Percentiles rank a stretch among this genome's conserved stretches.
These are phyloP conservation scores for Fusarium pilosicola DNA, from an alignment of 2,329 filamentous ascomycete species.

Conservation along the genomic window DNA sequence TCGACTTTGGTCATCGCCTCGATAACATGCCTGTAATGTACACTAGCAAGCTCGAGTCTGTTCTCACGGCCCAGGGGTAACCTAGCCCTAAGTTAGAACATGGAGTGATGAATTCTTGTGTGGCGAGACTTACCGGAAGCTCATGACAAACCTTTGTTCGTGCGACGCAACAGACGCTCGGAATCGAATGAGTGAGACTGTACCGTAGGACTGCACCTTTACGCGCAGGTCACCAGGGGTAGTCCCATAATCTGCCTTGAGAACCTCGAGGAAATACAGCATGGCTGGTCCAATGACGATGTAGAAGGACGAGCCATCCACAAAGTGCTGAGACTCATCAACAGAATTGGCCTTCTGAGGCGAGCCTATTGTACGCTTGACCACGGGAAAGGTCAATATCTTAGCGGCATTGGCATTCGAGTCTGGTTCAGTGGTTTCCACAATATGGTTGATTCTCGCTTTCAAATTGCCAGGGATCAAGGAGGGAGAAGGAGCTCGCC, in stretches of 20 bases:
- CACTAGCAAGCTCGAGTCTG: constrained; percentile 63
- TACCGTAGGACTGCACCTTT: constrained; percentile 61
- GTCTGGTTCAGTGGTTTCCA: constrained; percentile 57
- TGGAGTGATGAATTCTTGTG: neutral
- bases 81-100: constrained; percentile 42
- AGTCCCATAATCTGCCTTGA: constrained; percentile 55
- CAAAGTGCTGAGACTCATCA: constrained; percentile 57
- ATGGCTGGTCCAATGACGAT: constrained; percentile 64
- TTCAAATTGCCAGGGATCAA: constrained; percentile 59
- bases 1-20: constrained; percentile 64
- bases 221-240: constrained; percentile 59
- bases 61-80: constrained; percentile 56
- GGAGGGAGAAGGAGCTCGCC: constrained; percentile 49
- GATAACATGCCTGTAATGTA: constrained; percentile 64
- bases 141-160: constrained; percentile 66
- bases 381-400: constrained; percentile 61
- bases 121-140: constrained; percentile 59
- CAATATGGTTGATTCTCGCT: constrained; percentile 57
- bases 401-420: constrained; percentile 42
- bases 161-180: constrained; percentile 61
- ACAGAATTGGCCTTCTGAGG: constrained; percentile 53
- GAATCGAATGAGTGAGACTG: constrained; percentile 63
- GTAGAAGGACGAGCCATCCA: constrained; percentile 64
- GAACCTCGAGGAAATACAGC: constrained; percentile 63
- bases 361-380: constrained; percentile 57